A percentile compares a stretch with the other conserved stretches of the same genome.
phyloP scores from a whole-genome alignment of 2,329 filamentous ascomycete species.

The Fusarium annulatum region DNA sequence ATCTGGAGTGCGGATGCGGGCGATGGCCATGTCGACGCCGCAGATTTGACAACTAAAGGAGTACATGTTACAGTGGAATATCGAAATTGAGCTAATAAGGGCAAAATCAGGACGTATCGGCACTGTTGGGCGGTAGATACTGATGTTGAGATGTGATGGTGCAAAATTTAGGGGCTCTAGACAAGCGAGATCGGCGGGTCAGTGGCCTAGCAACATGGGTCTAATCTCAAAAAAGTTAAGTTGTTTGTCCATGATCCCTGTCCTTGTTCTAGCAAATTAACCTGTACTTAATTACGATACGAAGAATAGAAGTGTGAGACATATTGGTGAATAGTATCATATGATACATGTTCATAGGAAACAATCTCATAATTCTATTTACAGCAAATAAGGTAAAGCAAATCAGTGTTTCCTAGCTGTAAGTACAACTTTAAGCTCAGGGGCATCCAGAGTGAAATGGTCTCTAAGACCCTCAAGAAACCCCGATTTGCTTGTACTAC shows the following conservation, averaged over 20 bases:
- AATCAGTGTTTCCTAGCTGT: not conserved
- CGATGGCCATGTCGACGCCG: constrained; percentile 1
- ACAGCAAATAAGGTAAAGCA: rapidly evolving
- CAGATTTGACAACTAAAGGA: constrained; percentile 8
- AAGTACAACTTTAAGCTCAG: rapidly evolving
- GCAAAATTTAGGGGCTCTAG: not conserved
- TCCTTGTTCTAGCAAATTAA: not conserved
- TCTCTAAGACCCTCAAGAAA: rapidly evolving
- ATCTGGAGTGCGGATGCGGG: not conserved
- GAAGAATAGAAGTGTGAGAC: not conserved
- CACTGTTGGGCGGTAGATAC: not conserved
- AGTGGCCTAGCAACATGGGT: rapidly evolving
- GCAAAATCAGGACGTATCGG: too few relatives aligned
- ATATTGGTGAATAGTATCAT: not conserved
- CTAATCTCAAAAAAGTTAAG: not conserved
- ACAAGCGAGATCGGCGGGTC: not conserved
- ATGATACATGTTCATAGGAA: rapidly evolving
- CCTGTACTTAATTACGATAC: not conserved
- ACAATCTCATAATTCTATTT: not conserved
- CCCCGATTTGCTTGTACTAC: rapidly evolving
- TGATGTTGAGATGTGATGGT: not conserved
- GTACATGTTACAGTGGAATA: not conserved
- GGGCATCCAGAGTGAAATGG: rapidly evolving
- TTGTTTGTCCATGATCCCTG: not conserved
- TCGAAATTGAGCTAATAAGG: too few relatives aligned